A percentile compares a stretch with the other conserved stretches of the same genome.
Evolutionary conservation across 2,329 filamentous ascomycete genomes (phyloP).

Genomic region (Intubia oerlemansii): DNA sequence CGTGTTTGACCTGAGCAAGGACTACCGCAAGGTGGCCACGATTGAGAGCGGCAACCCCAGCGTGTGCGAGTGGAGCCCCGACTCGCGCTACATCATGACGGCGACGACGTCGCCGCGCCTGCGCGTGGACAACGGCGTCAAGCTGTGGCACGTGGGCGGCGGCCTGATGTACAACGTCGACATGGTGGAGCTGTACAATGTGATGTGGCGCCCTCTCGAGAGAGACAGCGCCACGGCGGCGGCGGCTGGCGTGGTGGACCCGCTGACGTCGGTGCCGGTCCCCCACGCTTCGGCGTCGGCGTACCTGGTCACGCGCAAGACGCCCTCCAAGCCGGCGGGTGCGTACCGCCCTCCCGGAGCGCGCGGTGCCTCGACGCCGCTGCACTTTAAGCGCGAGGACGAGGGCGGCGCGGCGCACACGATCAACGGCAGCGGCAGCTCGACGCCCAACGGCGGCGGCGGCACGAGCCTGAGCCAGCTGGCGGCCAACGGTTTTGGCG

Average conservation of each 20-base stretch:
- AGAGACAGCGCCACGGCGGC: constrained; percentile 7
- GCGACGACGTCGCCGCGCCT: constrained; percentile 93
- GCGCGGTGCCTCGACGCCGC: constrained; percentile 66
- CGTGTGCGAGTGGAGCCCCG: constrained; percentile 92
- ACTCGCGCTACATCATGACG: constrained; percentile 87
- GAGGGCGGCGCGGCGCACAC: constrained; percentile 77
- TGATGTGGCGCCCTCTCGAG: constrained; percentile 65
- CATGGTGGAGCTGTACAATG: constrained; percentile 83
- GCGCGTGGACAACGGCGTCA: constrained; percentile 89
- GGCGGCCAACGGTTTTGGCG: constrained; percentile 58
- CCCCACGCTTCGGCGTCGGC: constrained; percentile 67
- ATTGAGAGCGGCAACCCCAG: constrained; percentile 93
- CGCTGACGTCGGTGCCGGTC: constrained; percentile 49
- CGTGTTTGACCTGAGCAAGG: constrained; percentile 87
- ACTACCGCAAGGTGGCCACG: constrained; percentile 78
- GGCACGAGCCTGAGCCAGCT: too few species aligned
- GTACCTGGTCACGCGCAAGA: constrained; percentile 74
- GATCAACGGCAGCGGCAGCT: constrained; percentile 51
- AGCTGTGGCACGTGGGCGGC: constrained; percentile 83
- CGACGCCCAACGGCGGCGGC: constrained; percentile 37
- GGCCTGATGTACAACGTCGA: constrained; percentile 88
- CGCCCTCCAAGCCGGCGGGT: constrained; percentile 88
- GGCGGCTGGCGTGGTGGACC: constrained; percentile 36
- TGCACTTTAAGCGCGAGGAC: constrained; percentile 94
- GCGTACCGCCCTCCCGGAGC: constrained; percentile 91